Evolutionary conservation across 108 stramenopile species (phyloP), one percentile per base, ranked within the genome.

Genomic region (Skeletonema potamos): DNA sequence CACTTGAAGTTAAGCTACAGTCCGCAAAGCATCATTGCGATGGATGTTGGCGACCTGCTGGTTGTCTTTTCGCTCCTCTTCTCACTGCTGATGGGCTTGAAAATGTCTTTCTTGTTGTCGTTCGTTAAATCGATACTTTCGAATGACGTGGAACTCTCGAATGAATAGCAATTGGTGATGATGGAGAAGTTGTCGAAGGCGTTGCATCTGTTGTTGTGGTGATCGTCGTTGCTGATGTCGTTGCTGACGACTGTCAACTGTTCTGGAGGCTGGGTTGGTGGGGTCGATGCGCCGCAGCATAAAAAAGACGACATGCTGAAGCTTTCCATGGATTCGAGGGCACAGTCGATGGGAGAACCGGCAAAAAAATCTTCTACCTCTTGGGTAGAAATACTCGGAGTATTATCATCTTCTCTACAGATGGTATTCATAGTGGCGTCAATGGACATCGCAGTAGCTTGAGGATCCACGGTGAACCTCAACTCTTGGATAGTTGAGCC

Each of bases 281-380:
- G 62, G 62, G 28, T 24, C 15, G 26, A 28, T 36, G 41, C 44
- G 6, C 70, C 70, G 11, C 70, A 71, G 46, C 70, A 71, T 13
- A 71, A 48, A 41, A 71, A 41, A 17, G 28, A 51, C 6, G 70
- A 33, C 32, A 71, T 46, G 48, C 43, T 22, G 13, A 71, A 71
- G 60, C 58, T 71, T 32, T 71, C 70, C 26, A 71, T 62, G 3
- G 70, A 71, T 59, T 71, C 70, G 28, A 62, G 60, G 28, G 70
- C 70, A 24, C 43, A 41, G 32, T 71, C 60, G 4, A 71, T 17
- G n/a, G 70, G 70, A 17, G 70, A 71, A 15, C 48, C 22, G 22
- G 48, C 48, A n/a, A 51, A 22, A n/a, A 51, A 22, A 22, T 51
- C 48, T 51, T 51, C 48, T 51, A 51, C 48, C 2, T 51, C 22